Evolutionary conservation across 1,139 yeast species (phyloP), one percentile per base, ranked within the genome.

Genomic region (Suhomyces panamericanus): DNA sequence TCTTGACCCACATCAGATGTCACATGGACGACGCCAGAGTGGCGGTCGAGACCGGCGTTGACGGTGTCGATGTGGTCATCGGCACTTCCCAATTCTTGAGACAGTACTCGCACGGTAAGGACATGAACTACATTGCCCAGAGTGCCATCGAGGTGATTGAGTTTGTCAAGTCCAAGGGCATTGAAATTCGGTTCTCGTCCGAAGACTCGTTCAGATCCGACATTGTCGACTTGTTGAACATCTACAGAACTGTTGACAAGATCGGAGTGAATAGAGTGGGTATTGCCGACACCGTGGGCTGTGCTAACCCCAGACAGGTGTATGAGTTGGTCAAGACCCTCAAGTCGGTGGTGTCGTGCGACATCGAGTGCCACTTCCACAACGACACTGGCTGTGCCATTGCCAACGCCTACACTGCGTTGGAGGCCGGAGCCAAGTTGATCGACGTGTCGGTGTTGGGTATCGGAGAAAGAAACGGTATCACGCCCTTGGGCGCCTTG

Each of bases 51-150:
- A 78, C 83, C 26, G 83, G 83, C 42, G 83, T 78, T 46, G 83
- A 78, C 55, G 83, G 83, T 45, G 82, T 78, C 42, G 81, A 78
- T 61, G 80, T 78, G 38, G 81, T 78, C 42, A 78, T 78, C 56
- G 83, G 83, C 43, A 78, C 83, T 6, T 77, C 82, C 10, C 79
- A 75, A 54, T 78, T 78, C 54, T 77, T 93, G 63, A 85, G 98
- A 74, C 87, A 91, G 69, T 91, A 83, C 69, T 87, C 96, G 17
- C 98, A 93, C 67, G 99, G 99, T 66, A 93, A 93, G 78, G 99
- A 93, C 73, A 93, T 93, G 98, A 87, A 88, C 69, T 93, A 93
- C 76, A 93, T 93, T 69, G 96, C 98, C 63, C 87, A 93, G 76
- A 77, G 88, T 61, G 83, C 83, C 13, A 66, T 78, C 40, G 81